Conservation (phyloP, 2,329 filamentous ascomycete genomes). For the Talaromyces sp. region DNA sequence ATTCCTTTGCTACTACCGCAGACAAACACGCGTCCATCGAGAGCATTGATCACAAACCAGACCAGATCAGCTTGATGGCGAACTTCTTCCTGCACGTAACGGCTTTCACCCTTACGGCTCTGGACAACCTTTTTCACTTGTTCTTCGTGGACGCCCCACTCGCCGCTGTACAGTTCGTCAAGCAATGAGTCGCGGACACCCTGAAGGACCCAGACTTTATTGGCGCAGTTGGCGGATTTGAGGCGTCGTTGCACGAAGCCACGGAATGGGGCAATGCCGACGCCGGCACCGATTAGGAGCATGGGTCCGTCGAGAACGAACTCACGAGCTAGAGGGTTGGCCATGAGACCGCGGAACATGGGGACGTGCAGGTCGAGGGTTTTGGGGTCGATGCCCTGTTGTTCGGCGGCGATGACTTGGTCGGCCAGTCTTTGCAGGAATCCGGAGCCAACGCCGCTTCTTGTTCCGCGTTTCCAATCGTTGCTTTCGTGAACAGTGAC, state of each 20-base stretch:
- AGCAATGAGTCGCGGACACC: constrained; percentile 90
- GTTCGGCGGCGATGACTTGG: constrained; percentile 66
- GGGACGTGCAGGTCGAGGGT: constrained; percentile 70
- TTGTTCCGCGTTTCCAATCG: constrained; percentile 69
- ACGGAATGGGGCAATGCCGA: constrained; percentile 94
- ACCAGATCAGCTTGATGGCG: constrained; percentile 88
- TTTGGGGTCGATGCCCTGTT: constrained; percentile 52
- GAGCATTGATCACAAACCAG: constrained; percentile 93
- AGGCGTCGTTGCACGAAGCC: constrained; percentile 93
- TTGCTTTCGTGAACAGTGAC: constrained; percentile 87
- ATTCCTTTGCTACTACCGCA: constrained; percentile 94
- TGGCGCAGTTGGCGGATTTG: constrained; percentile 91
- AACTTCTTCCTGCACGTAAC: constrained; percentile 96
- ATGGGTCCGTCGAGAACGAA: constrained; percentile 94
- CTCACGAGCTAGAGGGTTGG: constrained; percentile 86
- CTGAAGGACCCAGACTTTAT: constrained; percentile 97
- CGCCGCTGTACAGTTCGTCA: constrained; percentile 93
- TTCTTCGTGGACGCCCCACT: constrained; percentile 90
- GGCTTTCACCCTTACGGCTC: constrained; percentile 70
- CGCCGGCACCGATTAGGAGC: constrained; percentile 93
- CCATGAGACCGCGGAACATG: constrained; percentile 98
- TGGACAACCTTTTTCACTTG: constrained; percentile 80
- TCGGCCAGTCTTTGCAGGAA: constrained; percentile 85
- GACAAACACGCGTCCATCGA: constrained; percentile 95
- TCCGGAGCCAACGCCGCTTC: constrained; percentile 85